These are phyloP conservation scores for Candida ascalaphidarum DNA, from an alignment of 805 yeast genomes.

Conservation along the genomic window DNA sequence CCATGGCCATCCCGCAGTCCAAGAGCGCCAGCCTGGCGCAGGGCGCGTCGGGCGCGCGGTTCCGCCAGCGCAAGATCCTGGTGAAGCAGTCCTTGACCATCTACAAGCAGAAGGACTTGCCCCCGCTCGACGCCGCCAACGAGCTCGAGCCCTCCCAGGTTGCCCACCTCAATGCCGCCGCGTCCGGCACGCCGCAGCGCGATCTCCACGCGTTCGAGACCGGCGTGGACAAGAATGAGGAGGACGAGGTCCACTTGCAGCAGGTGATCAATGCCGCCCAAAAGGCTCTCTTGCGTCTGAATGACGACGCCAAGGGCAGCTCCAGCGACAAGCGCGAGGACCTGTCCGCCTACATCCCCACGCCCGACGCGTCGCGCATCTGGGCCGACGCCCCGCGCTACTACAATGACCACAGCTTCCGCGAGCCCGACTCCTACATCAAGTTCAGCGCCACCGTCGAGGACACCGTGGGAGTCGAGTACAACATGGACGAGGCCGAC, in stretches of 20 bases:
- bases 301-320: constrained; percentile 20
- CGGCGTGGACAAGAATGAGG: constrained; percentile 97
- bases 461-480: constrained; percentile 79
- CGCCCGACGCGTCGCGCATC: constrained; percentile 84
- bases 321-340: constrained; percentile 6
- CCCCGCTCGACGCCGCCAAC: constrained; percentile 51
- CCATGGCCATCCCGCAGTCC: neutral
- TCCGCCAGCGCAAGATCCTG: constrained; percentile 90
- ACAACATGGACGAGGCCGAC: constrained; percentile 87
- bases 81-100: constrained; percentile 82
- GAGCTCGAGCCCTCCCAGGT: constrained; percentile 36
- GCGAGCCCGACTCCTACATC: constrained; percentile 71
- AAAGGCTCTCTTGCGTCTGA: constrained; percentile 42
- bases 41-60: constrained; percentile 45
- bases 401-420: constrained; percentile 54
- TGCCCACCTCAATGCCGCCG: constrained; percentile 25
- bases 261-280: constrained; percentile 80
- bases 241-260: constrained; percentile 92
- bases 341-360: constrained; percentile 72
- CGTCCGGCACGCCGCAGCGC: constrained; percentile 67
- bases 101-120: constrained; percentile 69
- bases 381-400: constrained; percentile 74
- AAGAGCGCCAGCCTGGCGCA: neutral
- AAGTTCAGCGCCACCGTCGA: constrained; percentile 94
- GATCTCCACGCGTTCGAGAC: constrained; percentile 88